phyloP scores from a whole-genome alignment of 1,284 basidiomycete genomes.

The Fomitopsis palustris region DNA sequence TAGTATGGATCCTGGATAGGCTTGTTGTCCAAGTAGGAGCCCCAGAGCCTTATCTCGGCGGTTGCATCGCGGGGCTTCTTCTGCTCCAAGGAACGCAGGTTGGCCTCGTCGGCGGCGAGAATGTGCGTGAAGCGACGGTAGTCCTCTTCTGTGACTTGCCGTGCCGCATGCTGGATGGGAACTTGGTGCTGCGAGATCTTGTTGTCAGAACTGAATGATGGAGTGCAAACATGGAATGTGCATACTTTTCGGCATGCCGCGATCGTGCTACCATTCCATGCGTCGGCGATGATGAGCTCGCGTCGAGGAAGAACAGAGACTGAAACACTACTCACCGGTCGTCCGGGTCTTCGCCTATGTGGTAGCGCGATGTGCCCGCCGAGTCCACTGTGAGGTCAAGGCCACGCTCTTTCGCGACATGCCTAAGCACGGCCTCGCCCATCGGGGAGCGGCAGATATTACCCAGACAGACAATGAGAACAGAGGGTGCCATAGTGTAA shows the following conservation, averaged over 20 bases:
- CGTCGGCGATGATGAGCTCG: neutral
- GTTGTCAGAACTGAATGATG: neutral
- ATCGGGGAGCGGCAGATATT: constrained; percentile 81
- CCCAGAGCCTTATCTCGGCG: constrained; percentile 66
- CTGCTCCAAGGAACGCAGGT: constrained; percentile 53
- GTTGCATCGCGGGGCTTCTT: constrained; percentile 54
- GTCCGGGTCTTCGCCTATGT: constrained; percentile 71
- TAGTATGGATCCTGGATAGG: constrained; percentile 75
- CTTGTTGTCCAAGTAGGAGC: constrained; percentile 65
- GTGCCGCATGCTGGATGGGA: constrained; percentile 56
- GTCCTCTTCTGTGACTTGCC: constrained; percentile 54
- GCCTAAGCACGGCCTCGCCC: constrained; percentile 71
- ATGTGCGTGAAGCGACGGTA: constrained; percentile 68
- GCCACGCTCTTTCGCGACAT: constrained; percentile 59
- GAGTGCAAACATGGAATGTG: neutral
- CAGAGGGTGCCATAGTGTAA: constrained; percentile 29
- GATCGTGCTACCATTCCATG: constrained; percentile 45
- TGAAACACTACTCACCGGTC: constrained; percentile 44
- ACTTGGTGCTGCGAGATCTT: constrained; percentile 45
- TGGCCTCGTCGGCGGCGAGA: constrained; percentile 65
- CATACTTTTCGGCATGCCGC: constrained; percentile 59
- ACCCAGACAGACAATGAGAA: constrained; percentile 72
- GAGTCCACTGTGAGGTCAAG: constrained; percentile 67
- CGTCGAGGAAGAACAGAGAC: neutral
- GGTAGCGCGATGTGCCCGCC: constrained; percentile 71